Conservation (phyloP, 495 filamentous ascomycete genomes). For the Penicillium atrosanguineum region DNA sequence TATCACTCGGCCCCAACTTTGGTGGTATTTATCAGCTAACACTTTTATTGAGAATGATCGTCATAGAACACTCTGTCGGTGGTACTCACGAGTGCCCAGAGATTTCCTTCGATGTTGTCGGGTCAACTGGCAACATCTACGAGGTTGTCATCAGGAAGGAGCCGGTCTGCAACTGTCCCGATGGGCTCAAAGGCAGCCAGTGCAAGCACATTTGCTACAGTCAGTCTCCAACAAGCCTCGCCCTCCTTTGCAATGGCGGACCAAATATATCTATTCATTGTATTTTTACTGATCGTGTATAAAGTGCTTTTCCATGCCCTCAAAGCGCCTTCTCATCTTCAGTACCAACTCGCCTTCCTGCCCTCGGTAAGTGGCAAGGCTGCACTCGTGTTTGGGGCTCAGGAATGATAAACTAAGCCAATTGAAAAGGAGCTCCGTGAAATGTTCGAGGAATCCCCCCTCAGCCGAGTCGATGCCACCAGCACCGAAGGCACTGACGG, state of each 20-base stretch:
- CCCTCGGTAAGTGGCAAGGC: slow-evolving; percentile 37
- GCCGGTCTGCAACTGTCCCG: slow-evolving; percentile 68
- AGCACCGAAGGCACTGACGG: slow-evolving; percentile 30
- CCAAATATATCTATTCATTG: background rate
- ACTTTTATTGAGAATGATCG: slow-evolving; percentile 51
- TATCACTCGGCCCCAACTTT: background rate
- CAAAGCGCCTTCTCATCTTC: slow-evolving; percentile 57
- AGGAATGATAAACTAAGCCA: background rate
- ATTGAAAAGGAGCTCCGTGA: slow-evolving; percentile 56
- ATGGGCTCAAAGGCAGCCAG: slow-evolving; percentile 59
- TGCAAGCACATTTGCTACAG: slow-evolving; percentile 75
- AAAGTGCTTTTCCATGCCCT: slow-evolving; percentile 64
- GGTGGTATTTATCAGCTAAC: background rate
- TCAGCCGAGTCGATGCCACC: slow-evolving; percentile 21
- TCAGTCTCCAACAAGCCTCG: slow-evolving; percentile 20
- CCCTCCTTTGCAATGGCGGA: background rate
- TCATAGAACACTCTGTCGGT: slow-evolving; percentile 47
- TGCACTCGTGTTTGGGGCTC: background rate
- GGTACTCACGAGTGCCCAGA: slow-evolving; percentile 41
- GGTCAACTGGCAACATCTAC: slow-evolving; percentile 77
- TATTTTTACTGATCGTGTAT: slow-evolving; percentile 19
- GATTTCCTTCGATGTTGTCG: slow-evolving; percentile 65
- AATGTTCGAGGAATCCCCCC: slow-evolving; percentile 36
- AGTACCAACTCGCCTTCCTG: slow-evolving; percentile 74
- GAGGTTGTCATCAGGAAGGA: slow-evolving; percentile 51